Base-by-base conservation (phyloP, 192 early-diverging fungal species). In the Chytriomyces sp. region DNA sequence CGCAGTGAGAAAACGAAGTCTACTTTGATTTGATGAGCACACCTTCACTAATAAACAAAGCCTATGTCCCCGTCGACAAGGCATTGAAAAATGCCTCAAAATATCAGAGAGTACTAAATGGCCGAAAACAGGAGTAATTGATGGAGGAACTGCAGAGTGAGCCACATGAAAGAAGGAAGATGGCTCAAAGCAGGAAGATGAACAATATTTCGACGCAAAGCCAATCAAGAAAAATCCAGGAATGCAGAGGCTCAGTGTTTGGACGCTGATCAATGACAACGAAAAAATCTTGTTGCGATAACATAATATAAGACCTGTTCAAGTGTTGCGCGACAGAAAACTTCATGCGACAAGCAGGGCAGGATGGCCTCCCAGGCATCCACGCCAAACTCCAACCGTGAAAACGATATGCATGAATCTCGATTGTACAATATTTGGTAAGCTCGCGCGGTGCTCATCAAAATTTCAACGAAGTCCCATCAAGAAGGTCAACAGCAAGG, bases 341-440 rank as follows among this genome's bases (percentile, higher is more conserved):
- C 75, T 30, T 12, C 36, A 2, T 76, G 76, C 78, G 34, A 79
- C 78, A 4, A 80, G 39, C 39, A 80, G 77, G 6, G 78, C 70
- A 3, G 78, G 78, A 28, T 36, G 72, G 70, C 25, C 72, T 76
- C 3, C 74, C 78, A 2, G 61, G 22, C 77, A 80, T 68, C 2
- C 68, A 54, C 31, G 58, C 30, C 4, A 25, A 53, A 76, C 76
- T 7, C 74, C 75, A 25, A 74, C 70, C 19, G 44, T 19, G 52
- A 76, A 76, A 34, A 80, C 80, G 53, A 74, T 39, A 4, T 39
- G 53, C 8, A 59, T 56, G 5, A 79, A 64, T 28, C 77, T 30
- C 40, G 78, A 75, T 12, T 64, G 19, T 7, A 77, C 39, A 14
- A 34, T 72, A 19, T n/a, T 32, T 10, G 19, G 52, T 31, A 5